Percentiles rank a stretch among this genome's conserved stretches.
phyloP scores from a whole-genome alignment of 208 protist genomes.

The Trypanosoma grayi region DNA sequence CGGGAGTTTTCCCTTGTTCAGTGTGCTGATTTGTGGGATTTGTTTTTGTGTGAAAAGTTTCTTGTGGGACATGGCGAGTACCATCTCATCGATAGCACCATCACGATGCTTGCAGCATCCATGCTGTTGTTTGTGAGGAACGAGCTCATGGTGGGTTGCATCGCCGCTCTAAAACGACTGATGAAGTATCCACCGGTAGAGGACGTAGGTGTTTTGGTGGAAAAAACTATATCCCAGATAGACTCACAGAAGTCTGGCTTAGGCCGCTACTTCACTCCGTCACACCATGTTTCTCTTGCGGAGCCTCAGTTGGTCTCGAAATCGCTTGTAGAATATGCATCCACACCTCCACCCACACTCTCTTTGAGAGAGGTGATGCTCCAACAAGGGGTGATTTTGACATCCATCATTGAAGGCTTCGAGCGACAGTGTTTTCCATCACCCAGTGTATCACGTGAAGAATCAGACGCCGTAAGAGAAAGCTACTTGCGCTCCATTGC shows the following conservation, averaged over 20 bases:
- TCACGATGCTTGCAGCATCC: constrained; percentile 48
- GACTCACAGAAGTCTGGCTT: constrained; percentile 5
- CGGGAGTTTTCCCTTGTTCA: constrained; percentile 79
- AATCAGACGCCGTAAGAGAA: constrained; percentile 13
- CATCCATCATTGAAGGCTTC: constrained; percentile 30
- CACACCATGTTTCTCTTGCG: background rate
- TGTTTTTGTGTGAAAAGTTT: constrained; percentile 66
- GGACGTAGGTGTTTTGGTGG: constrained; percentile 36
- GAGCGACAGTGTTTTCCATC: constrained; percentile 44
- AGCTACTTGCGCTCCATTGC: constrained; percentile 55
- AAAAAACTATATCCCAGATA: constrained; percentile 14
- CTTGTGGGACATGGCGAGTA: constrained; percentile 22
- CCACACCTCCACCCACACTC: background rate
- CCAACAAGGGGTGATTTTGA: constrained; percentile 34
- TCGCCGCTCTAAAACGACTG: constrained; percentile 46
- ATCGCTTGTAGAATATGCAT: background rate
- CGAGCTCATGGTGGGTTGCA: constrained; percentile 34
- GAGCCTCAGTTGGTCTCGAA: background rate
- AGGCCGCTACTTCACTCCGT: constrained; percentile 10
- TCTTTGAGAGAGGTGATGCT: constrained; percentile 26
- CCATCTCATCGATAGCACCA: constrained; percentile 37
- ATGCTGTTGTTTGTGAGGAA: constrained; percentile 58
- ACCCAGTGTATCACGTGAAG: background rate
- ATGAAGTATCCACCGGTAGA: constrained; percentile 85
- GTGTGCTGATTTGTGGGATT: constrained; percentile 68